Base-by-base conservation (phyloP, 2,329 filamentous ascomycete genomes). In the Aspergillus carbonarius region DNA sequence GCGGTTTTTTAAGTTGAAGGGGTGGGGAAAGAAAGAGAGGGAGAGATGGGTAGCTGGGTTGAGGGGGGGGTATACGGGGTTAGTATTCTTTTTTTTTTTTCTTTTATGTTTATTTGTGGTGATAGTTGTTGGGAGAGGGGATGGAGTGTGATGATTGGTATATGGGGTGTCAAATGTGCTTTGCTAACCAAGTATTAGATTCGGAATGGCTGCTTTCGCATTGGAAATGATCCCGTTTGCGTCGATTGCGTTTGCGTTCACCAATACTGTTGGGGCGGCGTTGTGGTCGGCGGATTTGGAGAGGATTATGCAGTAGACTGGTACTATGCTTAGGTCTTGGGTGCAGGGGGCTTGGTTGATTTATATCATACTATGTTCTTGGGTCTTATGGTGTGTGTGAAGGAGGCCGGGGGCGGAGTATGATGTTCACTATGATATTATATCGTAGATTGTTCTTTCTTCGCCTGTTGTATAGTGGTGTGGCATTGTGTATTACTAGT, bases 241-340 rank as follows among this genome's bases (percentile, higher is more conserved):
- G 6, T 93, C 90, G 5, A 89, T 96, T 54, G 82, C 93, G 60
- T 96, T 96, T 70, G 84, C 89, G 0, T 97, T 96, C 74, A 96
- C 92, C 15, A 97, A 96, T 74, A 89, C 91, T 1, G 92, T 96
- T 59, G 93, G 92, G 7, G 93, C 93, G 55, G 93, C 93, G 7
- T 79, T 98, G n/a, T 97, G 92, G 92, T 93, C 93, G 40, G 90
- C 91, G 17, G 92, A 96, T 73, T 85, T 96, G 59, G 92, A 96
- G 74, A 77, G 74, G 74, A 72, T 7, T 73, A 78, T 55, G 3
- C 53, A 67, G 57, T 72, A 68, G 8, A 10, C 9, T 30, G 6
- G 39, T 48, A 5, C n/a, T n/a, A n/a, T 9, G 13, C 30, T 20
- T 9, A 5, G 1, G 27, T 47, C 17, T 32, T 39, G 5, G 23